Evolutionary conservation across 352 stramenopile species (phyloP).

Genomic region (Elongisporangium senticosum): DNA sequence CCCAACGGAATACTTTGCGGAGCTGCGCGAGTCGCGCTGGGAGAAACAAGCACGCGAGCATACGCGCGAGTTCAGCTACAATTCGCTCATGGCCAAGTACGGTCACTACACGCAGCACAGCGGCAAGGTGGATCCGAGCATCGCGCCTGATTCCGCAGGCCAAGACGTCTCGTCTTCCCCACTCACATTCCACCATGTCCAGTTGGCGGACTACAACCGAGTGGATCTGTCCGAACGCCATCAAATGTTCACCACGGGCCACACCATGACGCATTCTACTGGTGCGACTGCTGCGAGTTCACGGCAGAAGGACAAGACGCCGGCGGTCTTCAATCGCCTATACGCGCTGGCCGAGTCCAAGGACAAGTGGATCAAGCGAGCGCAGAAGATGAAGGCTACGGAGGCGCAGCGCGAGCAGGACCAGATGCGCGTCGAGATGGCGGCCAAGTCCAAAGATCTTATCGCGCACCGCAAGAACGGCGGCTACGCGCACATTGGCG

Average conservation of each 20-base stretch:
- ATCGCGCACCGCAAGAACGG: conserved; percentile 44
- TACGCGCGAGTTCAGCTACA: conserved; percentile 61
- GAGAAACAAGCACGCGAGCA: conserved; percentile 34
- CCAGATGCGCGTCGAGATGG: conserved; percentile 41
- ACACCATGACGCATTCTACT: conserved; percentile 4
- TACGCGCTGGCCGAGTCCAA: conserved; percentile 64
- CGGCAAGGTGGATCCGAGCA: conserved; percentile 39
- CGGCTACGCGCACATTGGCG: conserved; percentile 58
- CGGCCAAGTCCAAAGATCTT: conserved; percentile 53
- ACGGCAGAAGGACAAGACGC: conserved; percentile 22
- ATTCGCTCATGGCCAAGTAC: conserved; percentile 70
- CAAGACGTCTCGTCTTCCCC: conserved; percentile 4
- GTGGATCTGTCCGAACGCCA: conserved; percentile 11
- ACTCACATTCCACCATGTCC: conserved; percentile 28
- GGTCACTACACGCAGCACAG: conserved; percentile 66
- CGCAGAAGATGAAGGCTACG: conserved; percentile 57
- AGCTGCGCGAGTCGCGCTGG: not conserved
- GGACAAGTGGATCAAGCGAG: conserved; percentile 68
- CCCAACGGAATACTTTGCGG: not conserved
- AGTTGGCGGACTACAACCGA: conserved; percentile 27
- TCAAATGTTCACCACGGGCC: conserved; percentile 6
- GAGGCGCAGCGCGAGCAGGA: conserved; percentile 46
- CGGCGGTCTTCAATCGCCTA: conserved; percentile 53
- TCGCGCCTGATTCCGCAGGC: not conserved
- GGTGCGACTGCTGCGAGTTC: not conserved